These are phyloP conservation scores for Avena eriantha DNA, from an alignment of 176 grass and related monocot species.

Conservation along the genomic window DNA sequence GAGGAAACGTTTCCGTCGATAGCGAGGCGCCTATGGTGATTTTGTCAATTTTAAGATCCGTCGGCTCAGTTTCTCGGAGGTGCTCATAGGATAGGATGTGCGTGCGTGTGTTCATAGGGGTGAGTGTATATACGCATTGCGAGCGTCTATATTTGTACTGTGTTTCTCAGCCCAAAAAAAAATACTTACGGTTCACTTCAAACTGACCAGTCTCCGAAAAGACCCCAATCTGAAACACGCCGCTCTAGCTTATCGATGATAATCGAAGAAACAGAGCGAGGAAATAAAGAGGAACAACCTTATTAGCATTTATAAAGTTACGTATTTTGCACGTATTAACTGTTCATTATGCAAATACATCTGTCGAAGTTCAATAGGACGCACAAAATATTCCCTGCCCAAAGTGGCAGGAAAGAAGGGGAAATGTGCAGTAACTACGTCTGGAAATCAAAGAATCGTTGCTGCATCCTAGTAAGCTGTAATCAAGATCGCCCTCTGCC, in stretches of 20 bases:
- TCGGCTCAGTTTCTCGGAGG: no score
- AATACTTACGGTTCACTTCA: not conserved
- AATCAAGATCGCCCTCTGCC: not conserved
- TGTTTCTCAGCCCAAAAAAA: no score
- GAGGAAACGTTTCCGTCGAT: no score
- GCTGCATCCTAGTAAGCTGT: constrained; percentile 40
- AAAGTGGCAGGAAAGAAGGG: constrained; percentile 17
- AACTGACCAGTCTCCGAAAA: not conserved
- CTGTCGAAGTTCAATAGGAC: constrained; percentile 2
- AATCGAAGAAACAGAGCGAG: no score
- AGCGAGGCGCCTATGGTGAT: no score
- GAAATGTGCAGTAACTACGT: constrained; percentile 31
- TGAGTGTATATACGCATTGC: no score
- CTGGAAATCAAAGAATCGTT: constrained; percentile 57
- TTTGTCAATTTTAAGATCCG: no score
- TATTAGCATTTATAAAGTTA: not conserved
- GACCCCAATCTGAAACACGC: not conserved
- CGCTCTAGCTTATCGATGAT: not conserved
- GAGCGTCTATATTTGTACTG: no score
- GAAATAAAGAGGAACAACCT: not conserved
- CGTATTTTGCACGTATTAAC: not conserved
- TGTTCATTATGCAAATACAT: constrained; percentile 49
- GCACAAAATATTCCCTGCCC: constrained; percentile 46
- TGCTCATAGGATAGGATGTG: no score
- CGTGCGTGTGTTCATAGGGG: no score